Percentiles rank a stretch among this genome's conserved stretches.
Evolutionary conservation across 345 rosid genomes (phyloP).

Genomic region (Eucalyptus sp.): DNA sequence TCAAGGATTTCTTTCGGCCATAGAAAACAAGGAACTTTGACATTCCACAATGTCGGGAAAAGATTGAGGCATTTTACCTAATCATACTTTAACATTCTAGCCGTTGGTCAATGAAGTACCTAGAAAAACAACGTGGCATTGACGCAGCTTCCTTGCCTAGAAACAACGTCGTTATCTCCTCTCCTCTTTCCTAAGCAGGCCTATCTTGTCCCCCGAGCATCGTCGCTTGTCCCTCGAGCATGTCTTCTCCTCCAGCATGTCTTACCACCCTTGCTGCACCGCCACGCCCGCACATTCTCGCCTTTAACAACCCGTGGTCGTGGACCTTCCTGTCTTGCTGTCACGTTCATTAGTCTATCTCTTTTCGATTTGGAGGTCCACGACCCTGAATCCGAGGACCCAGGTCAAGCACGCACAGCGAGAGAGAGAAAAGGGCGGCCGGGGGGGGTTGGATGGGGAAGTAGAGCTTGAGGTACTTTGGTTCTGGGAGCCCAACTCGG

Average conservation of each 20-base stretch:
- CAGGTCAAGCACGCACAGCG: not conserved
- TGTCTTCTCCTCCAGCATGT: not conserved
- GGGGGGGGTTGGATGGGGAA: too few relatives aligned
- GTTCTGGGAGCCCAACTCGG: not conserved
- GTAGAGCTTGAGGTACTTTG: too few relatives aligned
- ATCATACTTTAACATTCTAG: too few relatives aligned
- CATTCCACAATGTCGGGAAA: too few relatives aligned
- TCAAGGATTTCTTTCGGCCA: too few relatives aligned
- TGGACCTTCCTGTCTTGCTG: not conserved
- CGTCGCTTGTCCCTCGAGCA: not conserved
- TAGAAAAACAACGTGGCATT: not conserved
- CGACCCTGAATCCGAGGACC: not conserved
- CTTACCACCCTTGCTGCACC: not conserved
- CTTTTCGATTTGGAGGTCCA: not conserved
- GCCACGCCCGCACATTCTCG: not conserved
- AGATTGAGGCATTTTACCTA: too few relatives aligned
- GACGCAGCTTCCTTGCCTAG: not conserved
- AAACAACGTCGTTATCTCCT: not conserved
- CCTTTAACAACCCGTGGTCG: not conserved
- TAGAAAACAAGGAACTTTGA: too few relatives aligned
- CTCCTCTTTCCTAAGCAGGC: not conserved
- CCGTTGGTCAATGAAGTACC: too few relatives aligned
- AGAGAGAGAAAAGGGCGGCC: too few relatives aligned
- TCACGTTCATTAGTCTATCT: not conserved
- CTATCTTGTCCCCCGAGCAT: not conserved